phyloP scores from a whole-genome alignment of 225 moss, liverwort and hornwort species.

The Rhytidiadelphus loreus region DNA sequence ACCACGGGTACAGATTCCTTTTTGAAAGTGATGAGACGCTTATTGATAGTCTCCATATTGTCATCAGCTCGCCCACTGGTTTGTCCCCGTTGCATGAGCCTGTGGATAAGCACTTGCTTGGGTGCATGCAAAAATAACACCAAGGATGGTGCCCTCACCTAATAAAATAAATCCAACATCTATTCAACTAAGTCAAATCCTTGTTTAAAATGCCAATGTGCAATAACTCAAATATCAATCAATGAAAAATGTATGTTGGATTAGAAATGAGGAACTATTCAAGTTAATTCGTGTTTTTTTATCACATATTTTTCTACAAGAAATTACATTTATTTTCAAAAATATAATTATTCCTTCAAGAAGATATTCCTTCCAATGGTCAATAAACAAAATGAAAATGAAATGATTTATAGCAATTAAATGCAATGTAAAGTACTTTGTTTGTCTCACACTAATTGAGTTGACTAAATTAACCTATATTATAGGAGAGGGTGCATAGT shows the following conservation, averaged over 20 bases:
- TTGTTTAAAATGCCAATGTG: neutral
- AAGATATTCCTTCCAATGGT: neutral
- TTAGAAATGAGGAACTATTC: neutral
- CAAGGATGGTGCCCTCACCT: constrained; percentile 43
- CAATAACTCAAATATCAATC: neutral
- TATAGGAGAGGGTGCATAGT: neutral
- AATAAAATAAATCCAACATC: neutral
- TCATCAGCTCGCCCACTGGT: constrained; percentile 48
- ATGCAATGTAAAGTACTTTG: neutral
- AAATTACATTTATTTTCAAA: neutral
- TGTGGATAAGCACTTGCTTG: constrained; percentile 36
- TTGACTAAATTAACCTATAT: neutral
- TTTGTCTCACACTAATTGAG: neutral
- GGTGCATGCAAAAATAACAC: constrained; percentile 74
- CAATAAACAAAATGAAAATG: neutral
- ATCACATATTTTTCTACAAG: rapidly evolving
- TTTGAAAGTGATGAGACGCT: constrained; percentile 57
- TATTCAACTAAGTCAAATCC: neutral
- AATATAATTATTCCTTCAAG: neutral
- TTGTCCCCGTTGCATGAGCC: constrained; percentile 51
- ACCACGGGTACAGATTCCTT: constrained; percentile 51
- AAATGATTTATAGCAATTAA: neutral
- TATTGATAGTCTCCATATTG: constrained; percentile 33
- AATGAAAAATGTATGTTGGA: neutral
- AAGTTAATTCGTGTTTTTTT: neutral